Percentiles rank a stretch among this genome's conserved stretches.
phyloP scores from a whole-genome alignment of 2,329 filamentous ascomycete species.

The Ophiognomonia clavigignenti-juglandacearum region DNA sequence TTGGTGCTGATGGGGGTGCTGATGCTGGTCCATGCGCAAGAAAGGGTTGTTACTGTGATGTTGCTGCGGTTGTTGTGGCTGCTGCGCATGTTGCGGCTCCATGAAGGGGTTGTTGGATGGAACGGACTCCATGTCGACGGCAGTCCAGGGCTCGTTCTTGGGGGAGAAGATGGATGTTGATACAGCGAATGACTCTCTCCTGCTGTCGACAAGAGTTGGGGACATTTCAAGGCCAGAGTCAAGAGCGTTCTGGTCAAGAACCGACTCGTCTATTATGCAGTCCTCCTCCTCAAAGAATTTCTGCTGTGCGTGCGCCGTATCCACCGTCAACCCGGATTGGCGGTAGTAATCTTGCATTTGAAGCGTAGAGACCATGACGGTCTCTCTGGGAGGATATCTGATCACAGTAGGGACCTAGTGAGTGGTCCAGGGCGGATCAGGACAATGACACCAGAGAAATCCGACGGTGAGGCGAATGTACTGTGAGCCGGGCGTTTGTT shows the following conservation, averaged over 20 bases:
- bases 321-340: conserved; percentile 45
- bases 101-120: conserved; percentile 61
- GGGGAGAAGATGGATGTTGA: conserved; percentile 57
- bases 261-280: conserved; percentile 55
- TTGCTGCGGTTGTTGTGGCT: conserved; percentile 9
- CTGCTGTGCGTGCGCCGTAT: conserved; percentile 44
- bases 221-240: conserved; percentile 61
- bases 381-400: conserved; percentile 9
- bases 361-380: conserved; percentile 47
- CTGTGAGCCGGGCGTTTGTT: conserved; percentile 8
- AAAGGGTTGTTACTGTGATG: conserved; percentile 58
- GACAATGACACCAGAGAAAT: conserved; percentile 1
- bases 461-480: conserved; percentile 3
- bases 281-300: conserved; percentile 59
- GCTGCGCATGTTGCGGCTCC: conserved; percentile 33
- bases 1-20: conserved; percentile 24
- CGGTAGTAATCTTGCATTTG: conserved; percentile 49
- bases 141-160: conserved; percentile 60
- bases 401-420: not conserved
- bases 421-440: conserved; percentile 4
- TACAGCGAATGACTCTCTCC: conserved; percentile 59
- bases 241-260: conserved; percentile 53
- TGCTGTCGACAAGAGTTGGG: conserved; percentile 56
- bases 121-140: conserved; percentile 60
- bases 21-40: conserved; percentile 55